Conservation (phyloP, 306 rosid genomes). For the Cucurbita argyrosperma region DNA sequence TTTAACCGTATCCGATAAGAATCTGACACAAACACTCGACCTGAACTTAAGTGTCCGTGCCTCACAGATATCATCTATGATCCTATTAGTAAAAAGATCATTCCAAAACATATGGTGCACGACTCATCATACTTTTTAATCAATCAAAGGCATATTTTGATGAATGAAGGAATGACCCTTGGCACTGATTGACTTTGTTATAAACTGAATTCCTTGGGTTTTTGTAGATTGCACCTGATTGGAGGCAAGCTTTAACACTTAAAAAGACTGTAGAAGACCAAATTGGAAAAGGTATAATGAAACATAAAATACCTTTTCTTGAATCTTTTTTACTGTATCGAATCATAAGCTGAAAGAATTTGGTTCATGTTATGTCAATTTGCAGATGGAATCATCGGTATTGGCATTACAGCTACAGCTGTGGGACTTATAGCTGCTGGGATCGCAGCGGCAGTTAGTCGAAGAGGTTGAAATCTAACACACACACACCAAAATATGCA, state of each 20-base stretch:
- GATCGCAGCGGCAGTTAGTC: constrained; percentile 54
- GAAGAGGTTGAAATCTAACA: constrained; percentile 28
- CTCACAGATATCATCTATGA: background rate
- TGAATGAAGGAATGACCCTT: background rate
- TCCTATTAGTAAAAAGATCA: background rate
- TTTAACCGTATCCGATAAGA: no score
- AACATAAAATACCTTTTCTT: background rate
- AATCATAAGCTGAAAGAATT: constrained; percentile 6
- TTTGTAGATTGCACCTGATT: constrained; percentile 76
- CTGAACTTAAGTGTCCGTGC: no score
- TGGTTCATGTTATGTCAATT: constrained; percentile 6
- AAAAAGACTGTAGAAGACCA: constrained; percentile 42
- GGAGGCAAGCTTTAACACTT: constrained; percentile 79
- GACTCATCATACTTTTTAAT: background rate
- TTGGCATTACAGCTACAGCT: constrained; percentile 82
- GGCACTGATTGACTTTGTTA: background rate
- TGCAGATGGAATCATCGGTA: constrained; percentile 84
- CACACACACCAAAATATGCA: background rate
- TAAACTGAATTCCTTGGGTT: constrained; percentile 3
- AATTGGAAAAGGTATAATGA: constrained; percentile 57
- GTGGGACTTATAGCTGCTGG: constrained; percentile 76
- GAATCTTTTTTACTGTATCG: background rate
- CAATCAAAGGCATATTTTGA: background rate
- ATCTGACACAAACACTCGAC: no score
- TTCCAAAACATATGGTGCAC: background rate